Evolutionary conservation across 768 basidiomycete genomes (phyloP), one percentile per base, ranked within the genome.

Genomic region (Rhodotorula babjevae): DNA sequence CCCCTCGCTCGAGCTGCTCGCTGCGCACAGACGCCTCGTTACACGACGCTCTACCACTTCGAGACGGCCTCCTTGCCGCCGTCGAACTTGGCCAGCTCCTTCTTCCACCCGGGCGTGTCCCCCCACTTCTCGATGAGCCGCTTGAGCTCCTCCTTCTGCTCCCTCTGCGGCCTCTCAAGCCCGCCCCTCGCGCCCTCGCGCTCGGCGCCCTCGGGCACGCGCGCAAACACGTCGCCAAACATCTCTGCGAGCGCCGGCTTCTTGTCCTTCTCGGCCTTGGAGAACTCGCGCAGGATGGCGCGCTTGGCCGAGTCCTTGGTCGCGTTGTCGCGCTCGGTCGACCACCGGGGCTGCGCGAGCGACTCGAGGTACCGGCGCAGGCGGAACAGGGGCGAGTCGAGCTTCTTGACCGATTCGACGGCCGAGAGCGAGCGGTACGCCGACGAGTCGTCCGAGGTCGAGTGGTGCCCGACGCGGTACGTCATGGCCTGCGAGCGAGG

Each of bases 401-500:
- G 87, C 46, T 90, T 88, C 82, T 92, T 93, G 78, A 90, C 87
- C 76, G 93, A 89, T 81, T 95, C 91, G 44, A 96, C 94, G 78
- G 95, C 94, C 67, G 91, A 86, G 29, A 90, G 86, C 2, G 90
- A 85, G 53, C 93, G 87, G 80, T 97, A 97, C 31, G 93, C 93
- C 78, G 91, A 94, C 10, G 92, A 94, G 81, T 97, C 93, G 78
- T 97, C 94, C 18, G 93, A 95, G 0, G 81, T 94, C 27, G 91
- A 92, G 79, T 94, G 92, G 61, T 97, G 93, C n/a, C 93, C 90
- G 21, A 96, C 89, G 40, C 90, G 90, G 79, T 74, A 74, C 31
- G 44, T 61, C 68, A 70, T 68, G 5, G 69, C 58, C 74, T 62
- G 49, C 27, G 29, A 47, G 33, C 23, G 25, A 8, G 21, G 3